Evolutionary conservation across 495 filamentous ascomycete genomes (phyloP), one percentile per base, ranked within the genome.

Genomic region (Neurospora tetrasperma): DNA sequence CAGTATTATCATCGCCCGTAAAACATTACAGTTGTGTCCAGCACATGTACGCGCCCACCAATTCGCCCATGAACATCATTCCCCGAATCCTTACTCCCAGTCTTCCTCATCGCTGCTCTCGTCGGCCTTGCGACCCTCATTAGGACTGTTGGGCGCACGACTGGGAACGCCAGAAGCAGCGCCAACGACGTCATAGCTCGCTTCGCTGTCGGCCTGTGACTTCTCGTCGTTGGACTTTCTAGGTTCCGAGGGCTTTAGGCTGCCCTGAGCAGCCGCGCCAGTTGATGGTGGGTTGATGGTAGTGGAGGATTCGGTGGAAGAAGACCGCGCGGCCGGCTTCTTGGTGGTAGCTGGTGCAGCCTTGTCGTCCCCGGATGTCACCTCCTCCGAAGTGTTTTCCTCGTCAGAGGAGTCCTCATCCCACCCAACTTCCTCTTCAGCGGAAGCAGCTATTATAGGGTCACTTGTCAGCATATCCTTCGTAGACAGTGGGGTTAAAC

Each of bases 111-210:
- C 79, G 69, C 78, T 79, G 40, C 78, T 75, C 10, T 88, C 85
- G 46, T 84, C 83, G 6, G 72, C 85, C 79, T 87, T 84, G 9
- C 83, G 80, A 39, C 86, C 74, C 48, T 84, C 83, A 81, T 90
- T 92, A 40, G 94, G 94, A 78, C 92, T 95, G 76, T 77, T 86
- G 27, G 85, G 83, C 39, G 93, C 89, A 70, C 90, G 90, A 79
- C 93, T 97, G 12, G 91, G 89, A 9, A 91, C 89, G 20, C 94
- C 94, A 76, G 93, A 96, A 23, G 81, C 75, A 62, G 86, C 86
- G n/a, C 87, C 86, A 48, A 98, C 93, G 42, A 98, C 85, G 80
- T 98, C 94, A 77, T 98, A 98, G 83, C 93, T 96, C 20, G 92
- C 92, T 76, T 98, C 94, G 80, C 93, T 97, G 78, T 92, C 94